Base-by-base conservation (phyloP, 352 stramenopile species). In the Phytophthora pluvialis region DNA sequence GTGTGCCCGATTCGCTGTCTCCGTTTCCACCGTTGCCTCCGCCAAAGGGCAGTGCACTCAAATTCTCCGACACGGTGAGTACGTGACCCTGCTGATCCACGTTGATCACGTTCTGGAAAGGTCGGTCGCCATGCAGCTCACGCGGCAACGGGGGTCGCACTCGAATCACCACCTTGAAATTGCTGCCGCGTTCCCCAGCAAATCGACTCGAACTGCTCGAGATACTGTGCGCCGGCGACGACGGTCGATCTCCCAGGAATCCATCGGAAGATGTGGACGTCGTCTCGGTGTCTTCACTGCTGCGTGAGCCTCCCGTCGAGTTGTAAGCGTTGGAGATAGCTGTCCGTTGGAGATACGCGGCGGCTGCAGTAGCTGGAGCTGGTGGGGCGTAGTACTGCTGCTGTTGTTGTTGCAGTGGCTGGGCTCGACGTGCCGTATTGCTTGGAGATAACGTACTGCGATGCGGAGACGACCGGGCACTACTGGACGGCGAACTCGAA, bases 121-220 rank as follows among this genome's bases (percentile, higher is more conserved):
- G 89, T 0, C 81, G 78, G 39, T 98, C 89, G 2, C 88, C 86
- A 44, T 97, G 82, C 1, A 98, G 75, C 63, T 98, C 93, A 28
- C 93, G 73, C 1, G 89, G 88, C 16, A 98, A 64, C 2, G 92
- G 92, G 1, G 93, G 93, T 1, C 93, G 86, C 25, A 97, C 89
- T 44, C 93, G 85, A 58, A 98, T 96, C n/a, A 98, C 93, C 43
- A 98, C 93, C 52, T 97, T 97, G 66, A 97, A 96, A 71, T 97
- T 96, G 56, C 80, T 88, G 2, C 84, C 84, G 8, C 84, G 81
- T 51, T 83, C 77, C 6, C 35, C 63, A 12, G 43, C 33, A 29
- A 66, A 82, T 21, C 75, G 65, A 54, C 70, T 83, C 11, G 58
- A 66, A 48, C 28, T 76, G 33, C 67, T 77, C 8, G 50, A 70